Base-by-base conservation (phyloP, 1,284 basidiomycete species). In the Somion occarium region DNA sequence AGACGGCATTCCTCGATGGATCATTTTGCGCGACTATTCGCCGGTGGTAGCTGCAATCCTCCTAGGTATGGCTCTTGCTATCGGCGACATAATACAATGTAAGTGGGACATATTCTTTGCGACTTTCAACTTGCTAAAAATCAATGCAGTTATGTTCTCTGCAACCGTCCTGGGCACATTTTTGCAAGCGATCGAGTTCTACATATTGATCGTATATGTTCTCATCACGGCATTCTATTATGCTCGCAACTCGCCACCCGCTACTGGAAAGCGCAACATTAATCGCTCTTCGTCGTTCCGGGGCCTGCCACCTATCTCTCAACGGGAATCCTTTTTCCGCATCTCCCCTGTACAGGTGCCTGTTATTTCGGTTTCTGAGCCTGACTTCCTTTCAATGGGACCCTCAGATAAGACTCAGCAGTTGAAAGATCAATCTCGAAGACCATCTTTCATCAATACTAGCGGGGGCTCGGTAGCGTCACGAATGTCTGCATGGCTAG, bases 111-210 rank as follows among this genome's bases (percentile, higher is more conserved):
- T 9, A 22, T 23, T 37, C 41, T 9, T 44, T 3, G 5, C 39
- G 5, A 15, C 23, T 7, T 9, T 15, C 20, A 41, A 9, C 7
- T 41, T 41, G 5, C 3, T 22, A 61, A 49, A 52, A 5, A 41
- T 48, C 23, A 44, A 25, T 25, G 5, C 54, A 89, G 86, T 83
- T 61, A 67, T 73, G 51, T 88, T 88, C 60, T 79, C 85, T 1
- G 87, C 89, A 64, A 79, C 79, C 9, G 73, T 75, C 5, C 67
- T 85, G 3, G 88, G 86, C n/a, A 80, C 84, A 39, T 79, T 89
- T 58, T 72, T 90, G 51, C 80, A 83, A 58, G 81, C 80, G 15
- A 65, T 82, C 43, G 82, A 85, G 59, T 55, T 84, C n/a, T 89
- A 83, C 60, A 72, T 82, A 42, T 63, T 84, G 38, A 71, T 85